Evolutionary conservation across 2,329 filamentous ascomycete species (phyloP), one percentile per base, ranked within the genome.

Genomic region (Penicillium sp.): DNA sequence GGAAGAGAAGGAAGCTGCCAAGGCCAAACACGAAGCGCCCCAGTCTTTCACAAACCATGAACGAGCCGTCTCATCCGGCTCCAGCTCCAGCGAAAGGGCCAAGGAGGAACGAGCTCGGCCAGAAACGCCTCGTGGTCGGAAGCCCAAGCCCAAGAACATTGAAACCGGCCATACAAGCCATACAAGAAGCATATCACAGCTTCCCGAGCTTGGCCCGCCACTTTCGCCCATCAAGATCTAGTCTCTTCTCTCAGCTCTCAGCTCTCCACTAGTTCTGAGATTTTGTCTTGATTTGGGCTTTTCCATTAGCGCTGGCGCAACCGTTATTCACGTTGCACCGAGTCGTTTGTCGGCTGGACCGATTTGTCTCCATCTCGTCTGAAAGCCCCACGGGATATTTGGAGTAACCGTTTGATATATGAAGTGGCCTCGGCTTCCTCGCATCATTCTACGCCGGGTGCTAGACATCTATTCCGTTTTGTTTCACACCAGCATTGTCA

Each of bases 61-160:
- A 46, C 74, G 80, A 38, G 79, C 78, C 28, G 64, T 82, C 10
- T 85, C 84, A 3, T 86, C 84, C 5, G 42, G 55, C 4, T 85
- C 84, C 8, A 84, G 82, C 55, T 86, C 82, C 57, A 80, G 76
- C 23, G 38, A 40, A 27, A 24, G 15, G 12, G 7, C 12, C 23
- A 27, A 64, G 54, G 61, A 70, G 44, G 55, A 67, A 41, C 49
- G 55, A 18, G 55, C 59, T 42, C 67, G 64, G 32, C 67, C 69
- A 5, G 55, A 61, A 27, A 65, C 67, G 9, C 58, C 64, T 13
- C 64, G 64, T 35, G 51, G 54, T 28, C 58, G 61, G 44, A 69
- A 67, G 51, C 57, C 63, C 24, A 64, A 57, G 27, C 67, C 67
- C 2, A 64, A 61, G 42, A 66, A 68, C 23, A 69, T 71, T 18